Evolutionary conservation across 2,329 filamentous ascomycete species (phyloP).

Genomic region (Fusarium begoniae): DNA sequence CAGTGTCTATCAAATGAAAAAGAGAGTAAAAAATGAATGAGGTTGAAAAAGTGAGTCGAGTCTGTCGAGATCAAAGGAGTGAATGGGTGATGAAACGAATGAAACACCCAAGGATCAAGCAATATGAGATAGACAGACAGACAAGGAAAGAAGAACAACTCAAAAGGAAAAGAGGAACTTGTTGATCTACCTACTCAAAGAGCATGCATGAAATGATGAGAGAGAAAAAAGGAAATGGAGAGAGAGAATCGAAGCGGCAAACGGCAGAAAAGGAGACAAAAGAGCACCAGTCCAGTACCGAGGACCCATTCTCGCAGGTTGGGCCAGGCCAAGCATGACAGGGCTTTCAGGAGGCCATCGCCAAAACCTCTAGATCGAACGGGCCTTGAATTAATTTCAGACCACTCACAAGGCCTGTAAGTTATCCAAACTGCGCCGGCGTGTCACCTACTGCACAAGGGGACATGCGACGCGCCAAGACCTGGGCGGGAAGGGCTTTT

Average conservation of each 20-base stretch:
- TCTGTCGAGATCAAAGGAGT: conserved; percentile 35
- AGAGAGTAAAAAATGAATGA: neutral
- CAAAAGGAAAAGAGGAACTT: conserved; percentile 12
- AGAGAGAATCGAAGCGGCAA: neutral
- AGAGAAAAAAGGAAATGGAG: neutral
- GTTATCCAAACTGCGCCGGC: neutral
- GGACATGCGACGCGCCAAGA: conserved; percentile 25
- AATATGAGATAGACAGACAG: conserved; percentile 9
- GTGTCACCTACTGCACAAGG: neutral
- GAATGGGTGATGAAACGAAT: conserved; percentile 24
- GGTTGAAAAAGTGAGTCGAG: conserved; percentile 6
- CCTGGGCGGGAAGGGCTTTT: conserved; percentile 28
- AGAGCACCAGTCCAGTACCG: conserved; percentile 8
- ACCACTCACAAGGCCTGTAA: neutral
- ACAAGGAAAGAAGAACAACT: conserved; percentile 22
- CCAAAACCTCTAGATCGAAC: conserved; percentile 20
- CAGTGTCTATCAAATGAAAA: conserved; percentile 7
- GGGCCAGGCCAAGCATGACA: neutral
- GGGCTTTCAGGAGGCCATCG: conserved; percentile 38
- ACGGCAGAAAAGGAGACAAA: conserved; percentile 20
- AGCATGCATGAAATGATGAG: conserved; percentile 2
- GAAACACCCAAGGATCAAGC: conserved; percentile 25
- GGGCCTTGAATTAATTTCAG: conserved; percentile 21
- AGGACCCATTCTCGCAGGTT: conserved; percentile 33
- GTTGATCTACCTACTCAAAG: conserved; percentile 4